phyloP scores from a whole-genome alignment of 352 stramenopile species.

The Albugo laibachii region DNA sequence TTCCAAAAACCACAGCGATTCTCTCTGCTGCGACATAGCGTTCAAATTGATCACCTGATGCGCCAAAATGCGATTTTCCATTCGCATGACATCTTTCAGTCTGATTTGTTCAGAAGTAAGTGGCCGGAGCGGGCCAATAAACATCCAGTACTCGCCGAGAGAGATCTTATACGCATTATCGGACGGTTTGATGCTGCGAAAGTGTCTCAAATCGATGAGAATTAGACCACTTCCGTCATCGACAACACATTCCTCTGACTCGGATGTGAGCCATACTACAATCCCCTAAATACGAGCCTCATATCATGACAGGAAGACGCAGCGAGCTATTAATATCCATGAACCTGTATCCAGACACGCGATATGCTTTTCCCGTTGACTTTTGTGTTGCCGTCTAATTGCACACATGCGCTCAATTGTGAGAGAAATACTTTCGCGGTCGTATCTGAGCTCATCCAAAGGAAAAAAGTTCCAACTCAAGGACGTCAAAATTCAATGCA shows the following conservation, averaged over 20 bases:
- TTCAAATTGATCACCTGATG: conserved; percentile 41
- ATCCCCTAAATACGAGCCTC: conserved; percentile 18
- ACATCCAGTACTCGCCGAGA: conserved; percentile 42
- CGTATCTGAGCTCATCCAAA: too few relatives aligned
- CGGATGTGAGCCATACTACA: conserved; percentile 17
- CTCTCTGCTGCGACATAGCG: conserved; percentile 22
- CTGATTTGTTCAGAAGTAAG: neutral
- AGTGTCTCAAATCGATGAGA: conserved; percentile 30
- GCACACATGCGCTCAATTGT: conserved; percentile 28
- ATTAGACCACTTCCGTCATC: conserved; percentile 59
- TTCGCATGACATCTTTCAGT: conserved; percentile 4
- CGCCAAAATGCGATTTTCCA: conserved; percentile 16
- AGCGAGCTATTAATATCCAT: neutral
- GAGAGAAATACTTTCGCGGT: conserved; percentile 39
- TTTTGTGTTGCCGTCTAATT: conserved; percentile 15
- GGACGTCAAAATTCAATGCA: too few relatives aligned
- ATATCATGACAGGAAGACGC: neutral
- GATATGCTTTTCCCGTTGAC: conserved; percentile 34
- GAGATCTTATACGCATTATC: conserved; percentile 13
- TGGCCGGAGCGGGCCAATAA: conserved; percentile 44
- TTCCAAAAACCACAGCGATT: conserved; percentile 48
- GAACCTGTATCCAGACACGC: conserved; percentile 61
- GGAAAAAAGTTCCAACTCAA: too few relatives aligned
- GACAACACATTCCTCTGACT: conserved; percentile 21
- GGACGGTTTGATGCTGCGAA: conserved; percentile 35